Conservation (phyloP, 1,284 basidiomycete species). For the Schizophyllum amplum region DNA sequence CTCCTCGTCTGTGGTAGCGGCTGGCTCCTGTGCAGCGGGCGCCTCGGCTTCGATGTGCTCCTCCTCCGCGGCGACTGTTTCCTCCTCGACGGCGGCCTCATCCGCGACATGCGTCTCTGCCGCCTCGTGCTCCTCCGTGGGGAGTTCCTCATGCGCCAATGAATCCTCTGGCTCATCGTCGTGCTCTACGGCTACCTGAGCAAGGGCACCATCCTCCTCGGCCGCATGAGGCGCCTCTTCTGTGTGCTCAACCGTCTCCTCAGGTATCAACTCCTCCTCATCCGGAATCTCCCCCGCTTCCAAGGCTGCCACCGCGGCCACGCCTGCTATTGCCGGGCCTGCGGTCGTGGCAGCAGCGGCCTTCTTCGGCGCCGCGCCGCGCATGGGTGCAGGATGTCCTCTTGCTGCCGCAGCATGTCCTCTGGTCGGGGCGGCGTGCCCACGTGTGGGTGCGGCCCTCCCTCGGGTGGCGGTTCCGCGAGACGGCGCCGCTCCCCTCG, state of each 20-base stretch:
- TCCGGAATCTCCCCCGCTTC: conserved; percentile 15
- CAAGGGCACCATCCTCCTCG: conserved; percentile 3
- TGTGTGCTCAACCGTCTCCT: conserved; percentile 1
- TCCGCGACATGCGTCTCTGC: conserved; percentile 9
- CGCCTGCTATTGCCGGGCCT: conserved; percentile 8
- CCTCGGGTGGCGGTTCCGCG: conserved; percentile 18
- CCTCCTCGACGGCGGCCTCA: conserved; percentile 11
- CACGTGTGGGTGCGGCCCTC: conserved; percentile 13
- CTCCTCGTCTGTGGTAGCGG: conserved; percentile 10
- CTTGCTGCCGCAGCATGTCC: conserved; percentile 9
- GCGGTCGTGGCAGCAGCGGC: conserved; percentile 6
- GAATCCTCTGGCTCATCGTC: conserved; percentile 2
- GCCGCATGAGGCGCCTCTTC: neutral
- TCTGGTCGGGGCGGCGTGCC: conserved; percentile 11
- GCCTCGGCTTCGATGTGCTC: conserved; percentile 9
- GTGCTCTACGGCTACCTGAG: conserved; percentile 7
- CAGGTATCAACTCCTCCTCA: conserved; percentile 10
- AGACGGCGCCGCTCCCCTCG: conserved; percentile 15
- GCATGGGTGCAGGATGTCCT: conserved; percentile 7
- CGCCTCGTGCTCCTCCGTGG: neutral
- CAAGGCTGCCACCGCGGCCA: conserved; percentile 14
- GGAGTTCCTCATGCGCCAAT: too few species aligned
- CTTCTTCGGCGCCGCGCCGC: conserved; percentile 8
- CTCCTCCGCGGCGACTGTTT: conserved; percentile 9
- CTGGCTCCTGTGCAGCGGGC: conserved; percentile 14